phyloP scores from a whole-genome alignment of 441 rosid genomes.

The Omphalea diandra region DNA sequence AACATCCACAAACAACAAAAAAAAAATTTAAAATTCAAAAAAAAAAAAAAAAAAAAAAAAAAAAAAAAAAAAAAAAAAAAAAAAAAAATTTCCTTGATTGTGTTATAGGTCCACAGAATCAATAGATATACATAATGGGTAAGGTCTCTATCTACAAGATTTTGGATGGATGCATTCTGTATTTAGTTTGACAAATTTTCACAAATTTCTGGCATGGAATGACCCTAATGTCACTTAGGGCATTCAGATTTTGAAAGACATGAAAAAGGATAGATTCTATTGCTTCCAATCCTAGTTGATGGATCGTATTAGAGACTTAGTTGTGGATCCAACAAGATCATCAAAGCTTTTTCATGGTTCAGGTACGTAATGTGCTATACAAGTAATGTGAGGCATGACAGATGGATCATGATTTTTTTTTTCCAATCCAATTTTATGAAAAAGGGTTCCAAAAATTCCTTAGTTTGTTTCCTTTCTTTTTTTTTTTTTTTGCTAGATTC shows the following conservation, averaged over 20 bases:
- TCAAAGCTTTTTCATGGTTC: slow-evolving; percentile 46
- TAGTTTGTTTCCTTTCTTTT: slow-evolving; percentile 27
- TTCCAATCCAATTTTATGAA: slow-evolving; percentile 16
- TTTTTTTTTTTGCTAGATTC: slow-evolving; percentile 15
- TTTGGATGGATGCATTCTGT: slow-evolving; percentile 40
- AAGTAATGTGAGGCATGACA: slow-evolving; percentile 38
- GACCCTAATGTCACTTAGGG: no score
- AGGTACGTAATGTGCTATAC: slow-evolving; percentile 53
- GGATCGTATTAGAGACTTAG: slow-evolving; percentile 33
- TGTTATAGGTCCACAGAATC: background rate
- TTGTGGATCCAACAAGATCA: slow-evolving; percentile 63
- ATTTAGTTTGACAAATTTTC: slow-evolving; percentile 39
- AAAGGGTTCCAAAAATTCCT: slow-evolving; percentile 15
- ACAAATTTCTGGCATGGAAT: slow-evolving; percentile 20
- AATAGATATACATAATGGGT: background rate
- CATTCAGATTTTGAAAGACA: no score
- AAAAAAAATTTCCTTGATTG: no score
- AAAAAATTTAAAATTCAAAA: no score
- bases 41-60: no score
- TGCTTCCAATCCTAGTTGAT: slow-evolving; percentile 24
- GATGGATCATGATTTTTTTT: slow-evolving; percentile 32
- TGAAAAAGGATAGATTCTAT: slow-evolving; percentile 25
- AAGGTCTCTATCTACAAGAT: slow-evolving; percentile 53
- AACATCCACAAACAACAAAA: no score
- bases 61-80: no score